Conservation (phyloP, 2,329 filamentous ascomycete species). For the Macrophomina pseudophaseolina region DNA sequence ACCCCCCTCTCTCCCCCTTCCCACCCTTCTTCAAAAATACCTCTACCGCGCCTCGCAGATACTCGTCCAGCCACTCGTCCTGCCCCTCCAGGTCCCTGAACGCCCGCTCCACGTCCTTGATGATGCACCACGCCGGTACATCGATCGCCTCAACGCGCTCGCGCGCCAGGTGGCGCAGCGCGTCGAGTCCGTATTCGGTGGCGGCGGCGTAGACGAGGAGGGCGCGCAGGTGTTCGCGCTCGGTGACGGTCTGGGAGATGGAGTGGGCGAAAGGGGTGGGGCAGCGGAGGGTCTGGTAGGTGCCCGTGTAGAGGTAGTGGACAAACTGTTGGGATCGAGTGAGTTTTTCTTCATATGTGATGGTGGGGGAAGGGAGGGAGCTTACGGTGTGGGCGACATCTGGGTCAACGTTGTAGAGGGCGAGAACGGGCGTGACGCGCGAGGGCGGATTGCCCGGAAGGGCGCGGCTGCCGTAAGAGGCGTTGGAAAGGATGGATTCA, state of each 20-base stretch:
- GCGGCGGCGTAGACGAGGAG: constrained; percentile 29
- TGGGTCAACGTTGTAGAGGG: background rate
- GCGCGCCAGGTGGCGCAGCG: constrained; percentile 29
- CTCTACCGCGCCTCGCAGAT: background rate
- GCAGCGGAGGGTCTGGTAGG: constrained; percentile 35
- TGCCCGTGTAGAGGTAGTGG: constrained; percentile 36
- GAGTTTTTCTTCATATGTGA: background rate
- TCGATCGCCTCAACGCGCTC: constrained; percentile 26
- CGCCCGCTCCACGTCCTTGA: background rate
- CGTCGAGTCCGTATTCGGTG: constrained; percentile 27
- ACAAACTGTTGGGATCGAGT: constrained; percentile 26
- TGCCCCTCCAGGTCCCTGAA: background rate
- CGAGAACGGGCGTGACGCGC: constrained; percentile 19
- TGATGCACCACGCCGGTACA: background rate
- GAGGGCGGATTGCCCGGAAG: constrained; percentile 33
- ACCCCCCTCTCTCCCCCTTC: background rate
- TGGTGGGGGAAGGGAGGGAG: constrained; percentile 26
- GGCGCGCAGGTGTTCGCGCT: constrained; percentile 31
- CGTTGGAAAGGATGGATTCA: constrained; percentile 28
- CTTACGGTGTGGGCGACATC: constrained; percentile 1
- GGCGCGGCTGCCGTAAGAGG: constrained; percentile 28
- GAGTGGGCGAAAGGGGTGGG: background rate
- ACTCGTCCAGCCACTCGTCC: background rate
- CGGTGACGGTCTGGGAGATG: background rate
- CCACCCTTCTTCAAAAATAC: too few species aligned